These are phyloP conservation scores for Aphanomyces euteiches DNA, from an alignment of 352 stramenopile genomes.

Conservation along the genomic window DNA sequence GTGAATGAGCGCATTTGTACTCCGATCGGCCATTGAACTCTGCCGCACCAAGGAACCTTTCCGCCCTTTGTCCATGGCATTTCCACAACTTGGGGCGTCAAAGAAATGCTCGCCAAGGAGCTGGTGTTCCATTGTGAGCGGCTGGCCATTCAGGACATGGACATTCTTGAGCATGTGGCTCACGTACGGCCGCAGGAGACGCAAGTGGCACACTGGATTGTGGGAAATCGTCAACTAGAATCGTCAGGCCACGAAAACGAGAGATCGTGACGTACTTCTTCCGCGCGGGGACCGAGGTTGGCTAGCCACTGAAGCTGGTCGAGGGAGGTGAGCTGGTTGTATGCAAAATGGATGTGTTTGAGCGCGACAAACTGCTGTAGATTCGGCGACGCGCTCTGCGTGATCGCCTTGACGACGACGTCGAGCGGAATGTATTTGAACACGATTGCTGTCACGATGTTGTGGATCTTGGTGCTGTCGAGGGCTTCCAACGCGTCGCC, in stretches of 20 bases:
- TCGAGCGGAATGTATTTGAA: conserved; percentile 60
- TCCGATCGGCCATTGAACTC: conserved; percentile 32
- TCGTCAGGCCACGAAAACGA: too few species aligned
- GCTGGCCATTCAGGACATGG: conserved; percentile 53
- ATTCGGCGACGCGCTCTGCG: conserved; percentile 38
- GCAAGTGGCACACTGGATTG: conserved; percentile 54
- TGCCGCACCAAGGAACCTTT: not conserved
- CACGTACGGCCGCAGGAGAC: conserved; percentile 54
- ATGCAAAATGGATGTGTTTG: conserved; percentile 52
- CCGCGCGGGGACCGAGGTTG: conserved; percentile 47
- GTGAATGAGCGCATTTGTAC: conserved; percentile 39
- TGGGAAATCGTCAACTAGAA: conserved; percentile 56
- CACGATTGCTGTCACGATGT: conserved; percentile 54
- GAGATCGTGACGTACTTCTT: conserved; percentile 49
- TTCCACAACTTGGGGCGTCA: conserved; percentile 34
- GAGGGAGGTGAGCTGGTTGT: conserved; percentile 64
- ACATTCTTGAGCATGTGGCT: conserved; percentile 60
- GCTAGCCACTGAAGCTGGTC: conserved; percentile 61
- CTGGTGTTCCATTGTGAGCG: conserved; percentile 50
- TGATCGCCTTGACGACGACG: conserved; percentile 40
- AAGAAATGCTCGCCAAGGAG: conserved; percentile 57
- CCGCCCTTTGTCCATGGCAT: not conserved
- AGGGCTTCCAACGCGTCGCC: conserved; percentile 62
- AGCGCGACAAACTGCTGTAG: conserved; percentile 61
- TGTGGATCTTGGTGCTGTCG: conserved; percentile 50